Base-by-base conservation (phyloP, 306 rosid genomes). In the Prunus kanzakura region DNA sequence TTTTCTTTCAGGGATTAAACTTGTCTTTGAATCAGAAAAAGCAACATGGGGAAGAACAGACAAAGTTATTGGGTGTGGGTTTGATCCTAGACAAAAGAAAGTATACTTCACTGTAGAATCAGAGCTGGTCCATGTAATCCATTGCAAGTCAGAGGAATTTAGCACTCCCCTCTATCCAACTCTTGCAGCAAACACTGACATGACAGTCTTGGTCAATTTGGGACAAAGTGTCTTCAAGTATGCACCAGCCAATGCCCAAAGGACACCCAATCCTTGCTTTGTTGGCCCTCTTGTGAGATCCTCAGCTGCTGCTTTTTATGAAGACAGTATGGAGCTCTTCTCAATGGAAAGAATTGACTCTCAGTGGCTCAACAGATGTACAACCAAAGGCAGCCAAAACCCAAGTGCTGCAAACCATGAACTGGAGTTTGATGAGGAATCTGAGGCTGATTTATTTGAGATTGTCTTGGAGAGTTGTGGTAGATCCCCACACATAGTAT, bases 191-290 rank as follows among this genome's bases (percentile, higher is more conserved):
- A 92, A 83, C 66, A 67, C 69, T 6, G 93, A 88, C 64, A 81
- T 88, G 67, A 35, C 64, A 72, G 91, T 95, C 7, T 61, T 89
- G 25, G 96, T 92, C 47, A 96, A 96, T 73, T 84, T 91, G 30
- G 99, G 99, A 43, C 99, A 96, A 75, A 81, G 95, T 74, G 75
- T 74, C 27, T 96, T 92, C 89, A 91, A 84, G 65, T 96, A 92
- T 80, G 86, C 78, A 19, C 87, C 98, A 22, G 97, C 90, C 72
- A 90, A 90, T 84, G 89, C 90, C 6, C 89, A 91, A n/a, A 84
- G 99, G 76, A 96, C 98, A 0, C 87, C 93, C 41, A 92, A 96
- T 80, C 99, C 99, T 50, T 92, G 98, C 82, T 96, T 96, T 56
- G 79, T 86, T 19, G 88, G 85, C 11, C 88, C 96, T 25, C 82